Conservation (phyloP, 305 asterid genomes). For the Ilex paraguariensis region DNA sequence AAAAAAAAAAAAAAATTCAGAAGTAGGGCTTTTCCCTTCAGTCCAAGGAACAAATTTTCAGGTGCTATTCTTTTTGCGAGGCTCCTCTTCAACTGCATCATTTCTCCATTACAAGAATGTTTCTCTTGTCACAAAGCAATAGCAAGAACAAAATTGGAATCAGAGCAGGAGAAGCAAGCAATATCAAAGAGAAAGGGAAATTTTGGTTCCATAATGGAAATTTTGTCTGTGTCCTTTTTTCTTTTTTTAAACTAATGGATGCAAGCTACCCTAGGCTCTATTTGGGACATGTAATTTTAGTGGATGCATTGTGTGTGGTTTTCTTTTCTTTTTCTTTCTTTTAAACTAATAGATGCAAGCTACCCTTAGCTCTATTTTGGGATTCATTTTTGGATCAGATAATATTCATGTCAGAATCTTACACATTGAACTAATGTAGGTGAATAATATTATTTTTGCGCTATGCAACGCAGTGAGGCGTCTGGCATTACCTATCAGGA, state of each 20-base stretch:
- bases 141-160: no score
- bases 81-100: no score
- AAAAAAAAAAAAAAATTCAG: no score
- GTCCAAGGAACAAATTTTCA: no score
- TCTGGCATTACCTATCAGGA: conserved; percentile 29
- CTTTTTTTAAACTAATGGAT: conserved; percentile 9
- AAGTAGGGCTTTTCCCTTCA: no score
- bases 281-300: not conserved
- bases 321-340: not conserved
- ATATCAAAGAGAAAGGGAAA: no score
- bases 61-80: no score
- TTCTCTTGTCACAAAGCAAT: no score
- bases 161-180: no score
- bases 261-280: not conserved
- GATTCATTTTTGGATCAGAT: conserved; percentile 6
- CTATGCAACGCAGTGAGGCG: conserved; percentile 74
- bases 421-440: conserved; percentile 47
- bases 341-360: not conserved
- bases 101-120: no score
- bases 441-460: conserved; percentile 57
- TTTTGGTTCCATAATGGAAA: no score
- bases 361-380: not conserved
- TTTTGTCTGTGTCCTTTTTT: not conserved
- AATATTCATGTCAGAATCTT: conserved; percentile 21
- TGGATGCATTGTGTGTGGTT: no score